These are phyloP conservation scores for Pythium dissimile DNA, from an alignment of 352 stramenopile genomes.

Conservation along the genomic window DNA sequence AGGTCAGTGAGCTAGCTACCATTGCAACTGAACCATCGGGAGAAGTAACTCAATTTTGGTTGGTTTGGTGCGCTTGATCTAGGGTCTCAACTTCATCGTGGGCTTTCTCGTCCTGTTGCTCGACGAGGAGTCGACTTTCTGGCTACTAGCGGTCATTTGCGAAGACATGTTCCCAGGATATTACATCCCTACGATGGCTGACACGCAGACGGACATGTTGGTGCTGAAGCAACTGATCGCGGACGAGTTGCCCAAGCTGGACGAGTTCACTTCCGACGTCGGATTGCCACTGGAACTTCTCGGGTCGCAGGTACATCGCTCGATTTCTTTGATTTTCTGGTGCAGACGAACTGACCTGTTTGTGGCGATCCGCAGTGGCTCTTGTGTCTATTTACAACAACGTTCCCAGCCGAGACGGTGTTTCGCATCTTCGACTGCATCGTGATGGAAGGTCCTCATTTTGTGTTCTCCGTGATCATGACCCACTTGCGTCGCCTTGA, in stretches of 20 bases:
- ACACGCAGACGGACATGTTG: conserved; percentile 88
- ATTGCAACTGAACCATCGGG: neutral
- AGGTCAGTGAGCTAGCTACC: conserved; percentile 41
- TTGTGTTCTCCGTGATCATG: conserved; percentile 84
- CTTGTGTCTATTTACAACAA: conserved; percentile 89
- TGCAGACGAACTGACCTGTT: neutral
- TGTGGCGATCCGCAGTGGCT: conserved; percentile 57
- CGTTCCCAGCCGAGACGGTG: conserved; percentile 82
- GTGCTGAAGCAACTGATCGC: conserved; percentile 85
- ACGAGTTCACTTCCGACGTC: conserved; percentile 72
- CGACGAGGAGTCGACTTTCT: conserved; percentile 88
- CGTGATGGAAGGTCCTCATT: conserved; percentile 73
- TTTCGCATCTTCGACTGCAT: conserved; percentile 89
- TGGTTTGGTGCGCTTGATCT: neutral
- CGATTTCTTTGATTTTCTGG: neutral
- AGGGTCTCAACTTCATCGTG: conserved; percentile 88
- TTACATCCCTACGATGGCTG: conserved; percentile 88
- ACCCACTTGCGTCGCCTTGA: conserved; percentile 68
- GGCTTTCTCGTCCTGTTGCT: conserved; percentile 75
- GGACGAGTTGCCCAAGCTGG: conserved; percentile 67
- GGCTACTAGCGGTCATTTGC: conserved; percentile 82
- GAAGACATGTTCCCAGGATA: conserved; percentile 89
- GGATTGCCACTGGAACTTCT: conserved; percentile 84
- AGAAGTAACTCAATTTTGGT: neutral
- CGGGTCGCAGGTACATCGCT: conserved; percentile 51